A percentile compares a stretch with the other conserved stretches of the same genome.
These are phyloP conservation scores for Coniochaeta sp. DNA, from an alignment of 2,329 filamentous ascomycete species.

Conservation along the genomic window DNA sequence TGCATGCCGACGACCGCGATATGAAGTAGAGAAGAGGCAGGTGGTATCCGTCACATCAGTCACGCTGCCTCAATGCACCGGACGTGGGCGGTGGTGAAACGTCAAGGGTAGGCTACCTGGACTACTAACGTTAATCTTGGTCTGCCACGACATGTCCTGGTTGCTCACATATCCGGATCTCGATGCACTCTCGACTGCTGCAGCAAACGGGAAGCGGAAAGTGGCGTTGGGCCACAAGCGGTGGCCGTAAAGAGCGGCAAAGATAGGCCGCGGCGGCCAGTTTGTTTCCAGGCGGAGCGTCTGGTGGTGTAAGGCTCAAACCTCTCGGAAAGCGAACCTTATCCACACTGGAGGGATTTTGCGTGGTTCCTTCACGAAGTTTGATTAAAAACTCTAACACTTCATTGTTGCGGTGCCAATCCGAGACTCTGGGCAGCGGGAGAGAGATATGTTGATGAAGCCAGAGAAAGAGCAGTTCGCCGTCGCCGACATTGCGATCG, in stretches of 20 bases:
- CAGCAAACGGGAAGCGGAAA: not conserved
- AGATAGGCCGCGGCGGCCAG: constrained; percentile 1
- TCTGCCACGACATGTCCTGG: not conserved
- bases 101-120: not conserved
- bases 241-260: not conserved
- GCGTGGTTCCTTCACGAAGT: constrained; percentile 1
- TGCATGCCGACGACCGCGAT: not conserved
- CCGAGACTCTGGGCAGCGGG: too few species aligned
- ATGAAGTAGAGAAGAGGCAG: not conserved
- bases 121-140: not conserved
- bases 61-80: not conserved
- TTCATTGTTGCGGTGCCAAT: not conserved
- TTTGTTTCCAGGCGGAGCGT: not conserved
- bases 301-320: not conserved
- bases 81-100: not conserved
- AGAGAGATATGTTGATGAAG: not conserved
- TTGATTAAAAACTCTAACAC: not conserved
- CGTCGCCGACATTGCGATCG: not conserved
- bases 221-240: not conserved
- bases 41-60: not conserved
- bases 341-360: constrained; percentile 7
- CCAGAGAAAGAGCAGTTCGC: not conserved
- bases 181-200: not conserved
- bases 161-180: not conserved
- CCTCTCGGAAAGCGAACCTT: constrained; percentile 5